Evolutionary conservation across 371 early-diverging fungal genomes (phyloP).

Genomic region (Syncephalastrum contaminatum): DNA sequence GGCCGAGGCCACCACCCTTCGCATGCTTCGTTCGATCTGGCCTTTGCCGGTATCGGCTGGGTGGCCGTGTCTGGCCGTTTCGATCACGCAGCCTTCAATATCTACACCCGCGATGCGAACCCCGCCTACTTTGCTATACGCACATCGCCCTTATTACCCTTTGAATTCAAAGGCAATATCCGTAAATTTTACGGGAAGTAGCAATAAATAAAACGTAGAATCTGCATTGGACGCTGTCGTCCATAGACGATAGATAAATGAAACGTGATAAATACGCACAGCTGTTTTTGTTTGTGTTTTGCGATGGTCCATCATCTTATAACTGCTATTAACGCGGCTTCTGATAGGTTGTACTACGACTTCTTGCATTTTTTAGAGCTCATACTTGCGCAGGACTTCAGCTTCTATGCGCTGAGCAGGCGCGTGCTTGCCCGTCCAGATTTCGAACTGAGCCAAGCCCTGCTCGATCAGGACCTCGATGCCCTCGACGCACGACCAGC

Average conservation of each 20-base stretch:
- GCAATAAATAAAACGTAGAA: too few relatives aligned
- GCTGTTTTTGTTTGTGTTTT: too few relatives aligned
- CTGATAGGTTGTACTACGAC: neutral
- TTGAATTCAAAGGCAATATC: too few relatives aligned
- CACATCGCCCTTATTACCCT: too few relatives aligned
- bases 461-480: slow-evolving; percentile 89
- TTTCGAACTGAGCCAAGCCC: slow-evolving; percentile 83
- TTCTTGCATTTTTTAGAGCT: slow-evolving; percentile 19
- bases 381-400: slow-evolving; percentile 44
- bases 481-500: slow-evolving; percentile 82
- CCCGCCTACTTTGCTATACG: too few relatives aligned
- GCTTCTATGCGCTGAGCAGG: slow-evolving; percentile 47
- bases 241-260: too few relatives aligned
- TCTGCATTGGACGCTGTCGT: too few relatives aligned
- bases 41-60: slow-evolving; percentile 72
- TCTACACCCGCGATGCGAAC: too few relatives aligned
- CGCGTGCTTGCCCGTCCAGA: slow-evolving; percentile 69
- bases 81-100: slow-evolving; percentile 37
- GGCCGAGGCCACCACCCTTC: slow-evolving; percentile 48
- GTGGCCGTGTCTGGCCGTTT: slow-evolving; percentile 58
- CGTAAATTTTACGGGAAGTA: too few relatives aligned
- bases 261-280: too few relatives aligned
- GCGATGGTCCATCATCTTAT: too few relatives aligned
- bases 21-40: slow-evolving; percentile 58
- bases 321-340: neutral